Evolutionary conservation across 176 grass and related monocot species (phyloP).

Genomic region (Musa schizocarpa): DNA sequence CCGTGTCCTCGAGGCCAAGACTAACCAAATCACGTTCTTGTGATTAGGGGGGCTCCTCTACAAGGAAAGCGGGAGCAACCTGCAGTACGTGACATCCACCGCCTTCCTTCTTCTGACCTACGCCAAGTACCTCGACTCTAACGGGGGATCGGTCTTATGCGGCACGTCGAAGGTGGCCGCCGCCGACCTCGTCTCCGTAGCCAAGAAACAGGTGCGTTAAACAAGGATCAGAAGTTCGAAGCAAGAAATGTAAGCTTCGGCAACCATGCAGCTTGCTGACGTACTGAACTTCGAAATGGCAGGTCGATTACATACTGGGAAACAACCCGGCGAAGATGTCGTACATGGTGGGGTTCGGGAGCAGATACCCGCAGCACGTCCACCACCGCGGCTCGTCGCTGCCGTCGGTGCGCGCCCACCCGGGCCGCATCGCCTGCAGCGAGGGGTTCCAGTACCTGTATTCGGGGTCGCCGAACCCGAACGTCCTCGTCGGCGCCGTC

Average conservation of each 20-base stretch:
- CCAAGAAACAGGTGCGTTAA: conserved; percentile 34
- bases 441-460: conserved; percentile 73
- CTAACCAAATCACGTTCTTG: background rate
- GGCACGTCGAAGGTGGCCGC: conserved; percentile 22
- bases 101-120: conserved; percentile 63
- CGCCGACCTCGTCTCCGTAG: conserved; percentile 37
- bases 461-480: conserved; percentile 41
- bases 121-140: conserved; percentile 46
- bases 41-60: conserved; percentile 45
- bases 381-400: conserved; percentile 79
- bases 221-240: background rate
- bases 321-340: conserved; percentile 65
- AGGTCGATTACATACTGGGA: conserved; percentile 79
- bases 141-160: conserved; percentile 20
- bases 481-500: conserved; percentile 60
- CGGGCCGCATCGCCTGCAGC: conserved; percentile 34
- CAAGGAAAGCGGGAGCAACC: conserved; percentile 58
- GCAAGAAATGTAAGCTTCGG: no score
- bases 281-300: background rate
- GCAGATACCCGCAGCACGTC: conserved; percentile 24
- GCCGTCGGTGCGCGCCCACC: conserved; percentile 42
- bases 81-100: conserved; percentile 86
- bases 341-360: conserved; percentile 81
- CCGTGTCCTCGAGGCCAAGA: background rate
- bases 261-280: background rate